These are phyloP conservation scores for Lactuca saligna DNA, from an alignment of 129 eudicot genomes.

Conservation along the genomic window DNA sequence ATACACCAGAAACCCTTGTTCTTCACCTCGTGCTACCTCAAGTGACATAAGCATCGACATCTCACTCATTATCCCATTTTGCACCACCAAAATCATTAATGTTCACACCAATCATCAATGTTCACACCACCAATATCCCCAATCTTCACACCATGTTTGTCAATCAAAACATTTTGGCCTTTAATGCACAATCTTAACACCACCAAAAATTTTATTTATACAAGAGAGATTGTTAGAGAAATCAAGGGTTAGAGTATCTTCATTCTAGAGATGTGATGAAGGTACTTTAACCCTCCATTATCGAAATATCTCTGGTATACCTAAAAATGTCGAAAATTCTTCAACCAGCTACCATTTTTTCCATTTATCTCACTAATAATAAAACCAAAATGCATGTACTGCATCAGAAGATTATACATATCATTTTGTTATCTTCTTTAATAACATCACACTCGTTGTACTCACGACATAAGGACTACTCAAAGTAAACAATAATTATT, in stretches of 20 bases:
- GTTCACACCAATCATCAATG: background rate
- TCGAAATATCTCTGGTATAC: conserved; percentile 35
- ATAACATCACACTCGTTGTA: conserved; percentile 55
- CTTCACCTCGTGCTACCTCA: conserved; percentile 72
- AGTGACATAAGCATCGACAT: conserved; percentile 80
- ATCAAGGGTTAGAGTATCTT: no score
- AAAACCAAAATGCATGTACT: conserved; percentile 58
- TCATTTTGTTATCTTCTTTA: conserved; percentile 29
- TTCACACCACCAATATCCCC: no score
- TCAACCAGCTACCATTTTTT: conserved; percentile 28
- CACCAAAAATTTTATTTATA: conserved; percentile 17
- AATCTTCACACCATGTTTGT: conserved; percentile 36
- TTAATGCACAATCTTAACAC: conserved; percentile 78
- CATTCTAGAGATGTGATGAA: conserved; percentile 23
- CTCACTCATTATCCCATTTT: conserved; percentile 39
- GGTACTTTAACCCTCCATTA: conserved; percentile 57
- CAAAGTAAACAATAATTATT: conserved; percentile 40
- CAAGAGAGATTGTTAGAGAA: no score
- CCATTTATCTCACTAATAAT: conserved; percentile 35
- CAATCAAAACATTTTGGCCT: conserved; percentile 49
- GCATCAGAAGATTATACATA: conserved; percentile 59
- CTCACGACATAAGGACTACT: conserved; percentile 47
- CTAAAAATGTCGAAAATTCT: conserved; percentile 30
- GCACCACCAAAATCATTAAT: conserved; percentile 83
- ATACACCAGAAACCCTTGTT: conserved; percentile 68